These are phyloP conservation scores for Bonia amplexicaulis DNA, from an alignment of 176 grass and related monocot genomes.

Conservation along the genomic window DNA sequence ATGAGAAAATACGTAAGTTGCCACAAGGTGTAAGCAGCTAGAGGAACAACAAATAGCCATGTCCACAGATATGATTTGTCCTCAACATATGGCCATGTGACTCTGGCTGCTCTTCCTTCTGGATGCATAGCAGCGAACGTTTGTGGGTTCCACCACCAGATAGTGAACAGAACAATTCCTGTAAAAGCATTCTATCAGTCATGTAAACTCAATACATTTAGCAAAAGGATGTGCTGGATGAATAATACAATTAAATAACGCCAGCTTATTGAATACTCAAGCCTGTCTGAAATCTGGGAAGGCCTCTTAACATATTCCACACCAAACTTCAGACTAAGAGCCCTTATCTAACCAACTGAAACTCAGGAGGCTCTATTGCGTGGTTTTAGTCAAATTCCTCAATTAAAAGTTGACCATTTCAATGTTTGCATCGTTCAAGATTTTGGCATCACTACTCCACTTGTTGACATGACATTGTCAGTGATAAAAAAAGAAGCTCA, in stretches of 20 bases:
- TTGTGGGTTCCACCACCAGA: constrained; percentile 94
- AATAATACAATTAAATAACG: background rate
- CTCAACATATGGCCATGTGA: constrained; percentile 91
- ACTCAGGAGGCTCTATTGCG: background rate
- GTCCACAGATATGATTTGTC: constrained; percentile 85
- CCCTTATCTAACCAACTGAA: background rate
- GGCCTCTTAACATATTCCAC: background rate
- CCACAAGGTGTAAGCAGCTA: constrained; percentile 94
- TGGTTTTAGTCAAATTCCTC: background rate
- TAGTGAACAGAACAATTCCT: constrained; percentile 98
- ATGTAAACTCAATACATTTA: background rate
- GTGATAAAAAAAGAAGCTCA: background rate
- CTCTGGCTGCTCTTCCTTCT: constrained; percentile 74
- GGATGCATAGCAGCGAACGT: constrained; percentile 99
- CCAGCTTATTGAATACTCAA: background rate
- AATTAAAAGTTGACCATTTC: background rate
- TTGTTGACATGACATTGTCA: background rate
- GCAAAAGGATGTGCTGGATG: background rate
- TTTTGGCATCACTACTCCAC: background rate
- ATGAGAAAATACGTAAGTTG: constrained; percentile 87
- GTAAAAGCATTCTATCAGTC: background rate
- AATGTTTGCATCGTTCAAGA: background rate
- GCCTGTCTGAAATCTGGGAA: background rate
- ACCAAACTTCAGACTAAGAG: background rate
- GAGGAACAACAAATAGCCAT: constrained; percentile 92